These are phyloP conservation scores for Phytophthora colocasiae DNA, from an alignment of 352 stramenopile genomes.

Conservation along the genomic window DNA sequence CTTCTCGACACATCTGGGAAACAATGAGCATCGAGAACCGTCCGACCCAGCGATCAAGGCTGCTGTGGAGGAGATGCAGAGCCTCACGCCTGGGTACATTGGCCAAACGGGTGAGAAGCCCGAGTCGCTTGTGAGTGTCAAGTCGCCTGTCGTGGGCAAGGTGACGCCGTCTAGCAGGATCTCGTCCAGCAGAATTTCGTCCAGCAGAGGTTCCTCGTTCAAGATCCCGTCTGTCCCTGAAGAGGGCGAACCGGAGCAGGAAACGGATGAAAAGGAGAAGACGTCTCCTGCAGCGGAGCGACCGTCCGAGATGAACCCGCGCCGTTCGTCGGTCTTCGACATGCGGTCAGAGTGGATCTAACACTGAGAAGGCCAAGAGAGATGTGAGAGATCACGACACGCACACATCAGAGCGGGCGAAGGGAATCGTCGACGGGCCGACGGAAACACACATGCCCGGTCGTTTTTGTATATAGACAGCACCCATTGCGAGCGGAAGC, in stretches of 20 bases:
- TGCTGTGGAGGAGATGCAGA: conserved; percentile 42
- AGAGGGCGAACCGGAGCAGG: conserved; percentile 31
- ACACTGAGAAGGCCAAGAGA: not conserved
- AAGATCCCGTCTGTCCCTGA: conserved; percentile 35
- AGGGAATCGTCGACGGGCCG: conserved; percentile 26
- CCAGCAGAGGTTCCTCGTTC: conserved; percentile 32
- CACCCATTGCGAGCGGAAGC: conserved; percentile 28
- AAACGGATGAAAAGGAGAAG: conserved; percentile 17
- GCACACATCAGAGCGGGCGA: conserved; percentile 24
- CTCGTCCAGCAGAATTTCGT: conserved; percentile 27
- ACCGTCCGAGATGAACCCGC: conserved; percentile 35
- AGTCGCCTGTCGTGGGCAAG: conserved; percentile 24
- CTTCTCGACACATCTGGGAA: conserved; percentile 38
- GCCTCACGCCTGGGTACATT: conserved; percentile 36
- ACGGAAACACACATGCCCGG: conserved; percentile 23
- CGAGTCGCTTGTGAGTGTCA: conserved; percentile 31
- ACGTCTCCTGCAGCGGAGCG: conserved; percentile 13
- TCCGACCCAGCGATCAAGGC: conserved; percentile 29
- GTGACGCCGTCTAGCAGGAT: conserved; percentile 20
- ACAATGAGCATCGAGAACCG: conserved; percentile 30
- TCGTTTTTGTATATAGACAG: conserved; percentile 41
- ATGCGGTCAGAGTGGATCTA: conserved; percentile 55
- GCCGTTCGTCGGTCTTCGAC: conserved; percentile 53
- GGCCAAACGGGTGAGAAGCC: conserved; percentile 35
- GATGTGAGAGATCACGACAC: conserved; percentile 26